These are phyloP conservation scores for Berberis thunbergii DNA, from an alignment of 164 flowering plant species.

Conservation along the genomic window DNA sequence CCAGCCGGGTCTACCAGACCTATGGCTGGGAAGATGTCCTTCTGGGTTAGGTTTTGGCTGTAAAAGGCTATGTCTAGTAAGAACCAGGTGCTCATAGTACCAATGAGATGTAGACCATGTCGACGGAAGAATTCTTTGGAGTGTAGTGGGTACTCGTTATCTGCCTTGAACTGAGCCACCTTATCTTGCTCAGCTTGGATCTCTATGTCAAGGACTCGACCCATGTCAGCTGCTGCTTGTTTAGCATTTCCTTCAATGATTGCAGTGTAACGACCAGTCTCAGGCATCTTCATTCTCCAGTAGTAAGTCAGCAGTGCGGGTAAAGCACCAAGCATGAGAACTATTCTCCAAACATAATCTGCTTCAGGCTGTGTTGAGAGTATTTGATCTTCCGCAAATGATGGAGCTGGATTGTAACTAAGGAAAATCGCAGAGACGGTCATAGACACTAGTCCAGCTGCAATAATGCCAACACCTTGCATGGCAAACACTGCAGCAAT, in stretches of 20 bases:
- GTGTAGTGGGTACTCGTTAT: conserved; percentile 24
- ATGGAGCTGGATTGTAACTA: neutral
- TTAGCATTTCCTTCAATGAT: conserved; percentile 40
- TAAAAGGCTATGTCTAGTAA: conserved; percentile 32
- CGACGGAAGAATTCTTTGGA: conserved; percentile 27
- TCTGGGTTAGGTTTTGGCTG: conserved; percentile 39
- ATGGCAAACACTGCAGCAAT: conserved; percentile 49
- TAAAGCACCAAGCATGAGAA: conserved; percentile 41
- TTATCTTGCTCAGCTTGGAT: conserved; percentile 36
- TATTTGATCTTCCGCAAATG: neutral
- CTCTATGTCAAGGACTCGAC: conserved; percentile 37
- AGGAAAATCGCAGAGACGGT: conserved; percentile 30
- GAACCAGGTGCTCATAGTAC: conserved; percentile 39
- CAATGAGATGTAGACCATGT: conserved; percentile 35
- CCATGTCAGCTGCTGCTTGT: conserved; percentile 46
- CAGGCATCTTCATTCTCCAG: conserved; percentile 56
- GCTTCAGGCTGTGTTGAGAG: conserved; percentile 35
- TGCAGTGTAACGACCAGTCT: conserved; percentile 48
- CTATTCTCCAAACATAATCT: conserved; percentile 37
- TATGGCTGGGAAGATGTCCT: conserved; percentile 34
- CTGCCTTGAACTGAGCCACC: conserved; percentile 20
- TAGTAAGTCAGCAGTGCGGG: conserved; percentile 39
- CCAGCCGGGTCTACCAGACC: conserved; percentile 10
- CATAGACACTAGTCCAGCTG: conserved; percentile 48
- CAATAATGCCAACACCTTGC: conserved; percentile 54